Evolutionary conservation across 1,139 yeast genomes (phyloP), one percentile per base, ranked within the genome.

Genomic region (Pichiaceae sp.): DNA sequence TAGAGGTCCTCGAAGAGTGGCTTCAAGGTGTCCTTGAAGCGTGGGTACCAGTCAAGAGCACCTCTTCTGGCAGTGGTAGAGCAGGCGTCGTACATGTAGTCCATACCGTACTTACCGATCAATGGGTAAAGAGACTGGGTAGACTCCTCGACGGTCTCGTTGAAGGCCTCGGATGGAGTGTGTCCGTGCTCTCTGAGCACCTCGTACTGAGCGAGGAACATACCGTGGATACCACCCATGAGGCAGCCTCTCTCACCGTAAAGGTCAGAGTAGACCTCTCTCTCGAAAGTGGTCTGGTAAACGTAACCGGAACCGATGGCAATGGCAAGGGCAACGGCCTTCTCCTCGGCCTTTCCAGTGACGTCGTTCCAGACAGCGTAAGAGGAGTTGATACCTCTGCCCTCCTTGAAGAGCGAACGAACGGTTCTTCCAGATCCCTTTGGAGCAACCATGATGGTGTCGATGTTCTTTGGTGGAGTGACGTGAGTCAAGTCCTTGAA

Each of bases 371-470:
- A 91, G 64, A 93, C 96, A 54, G 97, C 97, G 70, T 85, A 81
- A 40, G 98, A 91, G 41, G 98, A 91, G 91, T 91, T 91, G 68
- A 91, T 91, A 78, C 98, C 98, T 75, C 98, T 89, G 65, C 98
- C 98, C 75, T 91, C 98, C 77, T 91, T 89, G 91, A 91, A 91
- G 62, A 91, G 75, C 49, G 97, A 81, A 77, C 98, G 85, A 57
- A 91, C 98, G 56, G 98, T 91, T 76, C 98, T 86, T 72, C 98
- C 98, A 50, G 97, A 89, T 66, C 98, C 98, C 84, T 91, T 91
- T 72, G 98, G 98, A 67, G 98, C 98, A 60, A 91, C 98, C 62
- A 91, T 77, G 70, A 91, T 91, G 56, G 89, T 97, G 63, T 91
- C 98, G 57, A 91, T 78, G 70, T 89, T 84, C 54, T 72, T 68